These are phyloP conservation scores for Sinapis alba DNA, from an alignment of 441 rosid species.

Conservation along the genomic window DNA sequence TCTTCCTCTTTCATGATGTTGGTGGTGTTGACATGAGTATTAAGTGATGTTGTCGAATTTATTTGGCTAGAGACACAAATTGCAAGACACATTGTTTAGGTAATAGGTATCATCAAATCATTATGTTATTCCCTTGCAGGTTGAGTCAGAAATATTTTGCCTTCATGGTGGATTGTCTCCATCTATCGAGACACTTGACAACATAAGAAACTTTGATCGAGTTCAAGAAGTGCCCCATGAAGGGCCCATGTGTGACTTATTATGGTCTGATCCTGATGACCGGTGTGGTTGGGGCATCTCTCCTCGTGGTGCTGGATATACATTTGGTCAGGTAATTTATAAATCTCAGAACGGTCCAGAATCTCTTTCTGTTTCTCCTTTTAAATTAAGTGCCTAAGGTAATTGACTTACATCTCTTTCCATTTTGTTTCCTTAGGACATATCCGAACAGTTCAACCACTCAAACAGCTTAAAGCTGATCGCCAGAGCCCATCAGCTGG, in stretches of 20 bases:
- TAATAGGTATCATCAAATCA: no score
- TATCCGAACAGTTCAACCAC: neutral
- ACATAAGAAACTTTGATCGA: no score
- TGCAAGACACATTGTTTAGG: no score
- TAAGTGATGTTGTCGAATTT: no score
- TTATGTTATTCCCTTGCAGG: neutral
- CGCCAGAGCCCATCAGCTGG: neutral
- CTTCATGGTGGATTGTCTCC: neutral
- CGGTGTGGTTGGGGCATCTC: no score
- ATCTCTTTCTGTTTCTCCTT: neutral
- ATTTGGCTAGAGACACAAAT: no score
- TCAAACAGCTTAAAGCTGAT: neutral
- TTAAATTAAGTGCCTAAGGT: neutral
- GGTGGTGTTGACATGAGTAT: no score
- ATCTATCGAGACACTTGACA: neutral
- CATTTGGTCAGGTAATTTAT: neutral
- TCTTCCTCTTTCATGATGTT: conserved; percentile 4
- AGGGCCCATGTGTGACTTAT: no score
- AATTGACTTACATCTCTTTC: neutral
- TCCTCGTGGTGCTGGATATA: no score
- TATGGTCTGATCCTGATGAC: no score
- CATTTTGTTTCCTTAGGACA: neutral
- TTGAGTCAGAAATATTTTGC: neutral
- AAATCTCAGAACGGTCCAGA: neutral
- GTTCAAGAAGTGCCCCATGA: neutral